Base-by-base conservation (phyloP, 441 rosid species). In the Erodium moschatum region DNA sequence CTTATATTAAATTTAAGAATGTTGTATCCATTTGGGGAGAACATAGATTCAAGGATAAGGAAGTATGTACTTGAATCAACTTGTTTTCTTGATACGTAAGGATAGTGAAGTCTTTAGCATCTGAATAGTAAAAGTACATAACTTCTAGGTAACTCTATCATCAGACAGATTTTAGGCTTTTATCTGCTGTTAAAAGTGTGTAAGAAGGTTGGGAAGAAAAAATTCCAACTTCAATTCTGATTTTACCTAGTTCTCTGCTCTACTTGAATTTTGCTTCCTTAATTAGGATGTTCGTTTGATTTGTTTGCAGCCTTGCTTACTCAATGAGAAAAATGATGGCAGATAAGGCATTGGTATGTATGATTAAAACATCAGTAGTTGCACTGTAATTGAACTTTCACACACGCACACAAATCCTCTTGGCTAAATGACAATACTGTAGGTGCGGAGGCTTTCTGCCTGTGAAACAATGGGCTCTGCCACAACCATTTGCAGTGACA, bases 381-480 rank as follows among this genome's bases (percentile, higher is more conserved):
- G 52, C 52, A 1, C 40, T 35, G 40, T 35, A 35, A 35, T 35
- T 35, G 6, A 35, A 35, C 40, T 16, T 46, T 46, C 3, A 2
- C 15, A 4, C 15, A 46, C 52, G 12, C 52, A 46, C 52, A 44
- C n/a, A 46, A 50, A 35, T 20, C 48, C 65, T 50, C 63, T 61
- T 54, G 60, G 67, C 64, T 69, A 72, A 65, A 65, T 52, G 24
- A 77, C 70, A 54, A 6, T 16, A 65, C n/a, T 76, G 77, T 85
- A 95, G 99, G 99, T 95, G 21, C 89, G 99, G 9, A 84, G 99
- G 75, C 97, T 95, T 65, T 91, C 97, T 48, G 99, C 99, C 33
- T 95, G 99, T 82, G 99, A 95, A 83, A 95, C 99, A 18, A 95
- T 95, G 99, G 99, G 99, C 35, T 95, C 99, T 77, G 97, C 99